phyloP scores from a whole-genome alignment of 2,329 filamentous ascomycete genomes.

The Fusarium sp. region DNA sequence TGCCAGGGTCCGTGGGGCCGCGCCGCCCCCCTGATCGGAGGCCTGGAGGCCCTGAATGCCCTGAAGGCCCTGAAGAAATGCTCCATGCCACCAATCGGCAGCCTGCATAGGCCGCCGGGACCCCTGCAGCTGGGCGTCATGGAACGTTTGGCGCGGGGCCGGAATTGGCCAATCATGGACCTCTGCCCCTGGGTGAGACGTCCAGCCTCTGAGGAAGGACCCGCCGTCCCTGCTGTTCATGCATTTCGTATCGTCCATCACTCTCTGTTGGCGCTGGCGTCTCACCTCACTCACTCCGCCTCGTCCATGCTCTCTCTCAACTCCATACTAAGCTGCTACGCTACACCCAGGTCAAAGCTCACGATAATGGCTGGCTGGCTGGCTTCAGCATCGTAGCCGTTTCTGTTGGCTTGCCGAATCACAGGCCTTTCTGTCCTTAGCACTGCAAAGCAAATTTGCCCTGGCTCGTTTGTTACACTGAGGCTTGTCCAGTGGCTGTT shows the following conservation, averaged over 20 bases:
- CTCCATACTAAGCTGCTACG: slow-evolving; percentile 21
- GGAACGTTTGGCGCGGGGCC: slow-evolving; percentile 33
- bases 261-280: slow-evolving; percentile 20
- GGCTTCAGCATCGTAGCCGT: background rate
- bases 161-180: slow-evolving; percentile 30
- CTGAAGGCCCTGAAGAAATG: slow-evolving; percentile 14
- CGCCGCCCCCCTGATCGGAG: slow-evolving; percentile 22
- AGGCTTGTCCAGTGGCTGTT: slow-evolving; percentile 28
- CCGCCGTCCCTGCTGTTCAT: slow-evolving; percentile 30
- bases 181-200: slow-evolving; percentile 30
- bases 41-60: slow-evolving; percentile 7
- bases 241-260: slow-evolving; percentile 24
- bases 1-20: slow-evolving; percentile 3
- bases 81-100: slow-evolving; percentile 40
- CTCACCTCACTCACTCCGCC: slow-evolving; percentile 11
- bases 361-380: slow-evolving; percentile 15
- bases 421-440: background rate
- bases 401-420: slow-evolving; percentile 18
- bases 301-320: slow-evolving; percentile 11
- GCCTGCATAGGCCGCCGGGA: slow-evolving; percentile 18
- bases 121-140: slow-evolving; percentile 35
- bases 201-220: slow-evolving; percentile 24
- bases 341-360: slow-evolving; percentile 22
- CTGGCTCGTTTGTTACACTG: slow-evolving; percentile 18
- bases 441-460: slow-evolving; percentile 16